phyloP scores from a whole-genome alignment of 2,329 filamentous ascomycete genomes.

The Cercospora nicotianae region DNA sequence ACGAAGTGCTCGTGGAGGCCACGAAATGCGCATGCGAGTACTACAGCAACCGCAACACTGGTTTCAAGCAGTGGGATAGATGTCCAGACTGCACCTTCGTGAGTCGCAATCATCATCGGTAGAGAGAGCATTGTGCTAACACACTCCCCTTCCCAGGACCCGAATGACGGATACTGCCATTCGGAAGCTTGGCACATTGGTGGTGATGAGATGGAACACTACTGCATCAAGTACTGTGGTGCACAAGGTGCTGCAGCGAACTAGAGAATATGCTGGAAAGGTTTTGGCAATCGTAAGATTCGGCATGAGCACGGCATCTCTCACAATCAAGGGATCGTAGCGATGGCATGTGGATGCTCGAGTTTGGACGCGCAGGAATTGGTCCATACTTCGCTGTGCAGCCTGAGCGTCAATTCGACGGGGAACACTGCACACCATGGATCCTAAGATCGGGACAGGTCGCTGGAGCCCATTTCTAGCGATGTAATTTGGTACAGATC shows the following conservation, averaged over 20 bases:
- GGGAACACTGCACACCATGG: no score
- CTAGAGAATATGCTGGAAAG: neutral
- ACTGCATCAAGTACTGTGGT: constrained; percentile 18
- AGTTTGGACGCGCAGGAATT: no score
- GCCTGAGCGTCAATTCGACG: no score
- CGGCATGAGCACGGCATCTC: neutral
- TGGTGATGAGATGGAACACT: constrained; percentile 18
- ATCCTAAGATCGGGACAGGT: no score
- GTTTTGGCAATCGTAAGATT: neutral
- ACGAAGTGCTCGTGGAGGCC: constrained; percentile 3
- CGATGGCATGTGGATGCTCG: no score
- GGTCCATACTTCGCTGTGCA: no score
- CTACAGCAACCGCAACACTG: constrained; percentile 14
- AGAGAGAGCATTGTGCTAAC: neutral
- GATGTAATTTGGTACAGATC: no score
- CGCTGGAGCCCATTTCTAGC: no score
- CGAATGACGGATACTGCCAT: neutral
- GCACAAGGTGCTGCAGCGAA: constrained; percentile 10
- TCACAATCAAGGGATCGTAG: no score
- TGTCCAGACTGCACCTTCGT: constrained; percentile 15
- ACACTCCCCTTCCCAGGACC: neutral
- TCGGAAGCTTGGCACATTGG: constrained; percentile 13
- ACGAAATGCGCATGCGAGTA: constrained; percentile 15
- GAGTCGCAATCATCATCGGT: neutral
- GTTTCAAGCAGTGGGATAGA: constrained; percentile 11